phyloP scores from a whole-genome alignment of 192 early-diverging fungal species.

The Coemansia sp. region DNA sequence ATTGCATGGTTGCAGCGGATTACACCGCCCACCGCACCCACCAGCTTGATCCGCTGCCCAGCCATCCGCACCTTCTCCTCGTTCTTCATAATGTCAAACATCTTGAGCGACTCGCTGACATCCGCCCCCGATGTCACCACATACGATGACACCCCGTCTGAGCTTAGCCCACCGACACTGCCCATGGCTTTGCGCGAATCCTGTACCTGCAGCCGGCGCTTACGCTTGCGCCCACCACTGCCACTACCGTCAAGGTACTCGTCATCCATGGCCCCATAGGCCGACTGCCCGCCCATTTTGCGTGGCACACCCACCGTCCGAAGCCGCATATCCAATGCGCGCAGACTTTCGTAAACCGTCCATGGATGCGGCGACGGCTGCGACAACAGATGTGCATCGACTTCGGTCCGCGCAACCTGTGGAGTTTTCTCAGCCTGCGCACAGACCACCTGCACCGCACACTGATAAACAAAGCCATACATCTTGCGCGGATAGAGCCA shows the following conservation, averaged over 20 bases:
- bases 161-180: neutral
- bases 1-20: constrained; percentile 12
- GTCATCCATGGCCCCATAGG: neutral
- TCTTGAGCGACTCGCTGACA: constrained; percentile 19
- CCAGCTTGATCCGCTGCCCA: constrained; percentile 38
- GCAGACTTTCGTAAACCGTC: neutral
- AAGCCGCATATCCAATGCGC: neutral
- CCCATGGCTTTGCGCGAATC: constrained; percentile 1
- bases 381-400: neutral
- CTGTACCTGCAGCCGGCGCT: constrained; percentile 15
- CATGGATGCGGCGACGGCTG: neutral
- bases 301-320: too few species aligned
- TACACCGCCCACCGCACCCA: constrained; percentile 36
- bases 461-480: constrained; percentile 43
- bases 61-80: constrained; percentile 43
- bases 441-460: constrained; percentile 23
- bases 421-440: constrained; percentile 10
- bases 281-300: too few species aligned
- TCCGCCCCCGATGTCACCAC: constrained; percentile 25
- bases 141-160: neutral
- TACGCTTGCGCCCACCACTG: constrained; percentile 19
- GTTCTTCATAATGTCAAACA: constrained; percentile 41
- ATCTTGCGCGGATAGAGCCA: constrained; percentile 40
- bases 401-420: neutral
- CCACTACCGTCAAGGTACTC: neutral